These are phyloP conservation scores for Phycomyces nitens DNA, from an alignment of 192 early-diverging fungal genomes.

Conservation along the genomic window DNA sequence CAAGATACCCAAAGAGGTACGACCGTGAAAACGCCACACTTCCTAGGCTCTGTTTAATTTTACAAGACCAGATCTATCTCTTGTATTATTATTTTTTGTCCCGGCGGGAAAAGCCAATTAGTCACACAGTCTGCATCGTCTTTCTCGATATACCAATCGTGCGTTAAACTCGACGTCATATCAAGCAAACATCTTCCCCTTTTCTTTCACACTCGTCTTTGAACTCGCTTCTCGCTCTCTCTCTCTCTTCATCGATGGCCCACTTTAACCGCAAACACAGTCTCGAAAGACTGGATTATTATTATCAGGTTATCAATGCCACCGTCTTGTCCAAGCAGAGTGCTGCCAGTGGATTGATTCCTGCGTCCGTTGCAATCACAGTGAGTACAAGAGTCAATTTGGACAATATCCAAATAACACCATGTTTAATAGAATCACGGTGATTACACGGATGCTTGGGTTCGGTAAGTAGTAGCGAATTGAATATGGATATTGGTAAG, in stretches of 20 bases:
- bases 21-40: no score
- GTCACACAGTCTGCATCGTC: no score
- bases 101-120: no score
- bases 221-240: not conserved
- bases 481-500: no score
- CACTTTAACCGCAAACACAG: slow-evolving; percentile 6
- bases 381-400: slow-evolving; percentile 33
- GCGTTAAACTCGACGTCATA: no score
- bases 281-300: slow-evolving; percentile 62
- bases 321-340: slow-evolving; percentile 80
- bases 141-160: no score
- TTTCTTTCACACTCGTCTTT: not conserved
- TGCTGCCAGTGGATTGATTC: slow-evolving; percentile 79
- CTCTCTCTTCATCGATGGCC: not conserved
- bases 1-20: no score
- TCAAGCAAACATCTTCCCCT: not conserved
- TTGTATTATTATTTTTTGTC: no score
- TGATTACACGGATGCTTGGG: slow-evolving; percentile 88
- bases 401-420: slow-evolving; percentile 1
- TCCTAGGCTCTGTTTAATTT: no score
- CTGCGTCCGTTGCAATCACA: slow-evolving; percentile 82
- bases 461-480: slow-evolving; percentile 55
- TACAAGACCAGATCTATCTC: no score
- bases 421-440: slow-evolving; percentile 70
- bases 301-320: slow-evolving; percentile 67